A percentile compares a stretch with the other conserved stretches of the same genome.
Conservation (phyloP, 768 basidiomycete genomes). For the Suillus cothurnatus region DNA sequence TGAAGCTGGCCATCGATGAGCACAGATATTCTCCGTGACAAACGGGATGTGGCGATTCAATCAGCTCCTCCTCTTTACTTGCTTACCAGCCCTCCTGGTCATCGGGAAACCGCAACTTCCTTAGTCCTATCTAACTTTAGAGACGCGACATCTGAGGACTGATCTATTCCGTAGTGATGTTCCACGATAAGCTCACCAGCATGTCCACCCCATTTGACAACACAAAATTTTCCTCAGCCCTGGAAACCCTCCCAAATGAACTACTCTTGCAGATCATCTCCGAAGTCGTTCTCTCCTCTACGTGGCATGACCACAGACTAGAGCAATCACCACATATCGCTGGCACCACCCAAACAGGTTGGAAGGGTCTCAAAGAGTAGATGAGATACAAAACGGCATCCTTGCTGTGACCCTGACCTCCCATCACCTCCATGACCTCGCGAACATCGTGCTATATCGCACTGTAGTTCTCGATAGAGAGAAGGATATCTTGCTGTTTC, state of each 20-base stretch:
- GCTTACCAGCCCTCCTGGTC: background rate
- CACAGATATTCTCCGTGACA: background rate
- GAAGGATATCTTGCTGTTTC: conserved; percentile 34
- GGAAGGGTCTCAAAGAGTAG: background rate
- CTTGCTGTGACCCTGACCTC: conserved; percentile 22
- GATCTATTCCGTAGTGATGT: background rate
- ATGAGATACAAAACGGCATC: conserved; percentile 21
- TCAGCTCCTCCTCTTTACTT: background rate
- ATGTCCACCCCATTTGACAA: background rate
- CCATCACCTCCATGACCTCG: conserved; percentile 32
- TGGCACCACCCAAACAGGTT: background rate
- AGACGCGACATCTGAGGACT: no score
- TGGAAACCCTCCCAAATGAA: conserved; percentile 9
- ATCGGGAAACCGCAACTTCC: background rate
- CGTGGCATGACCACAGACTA: background rate
- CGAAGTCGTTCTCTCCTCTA: conserved; percentile 5
- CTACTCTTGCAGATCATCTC: conserved; percentile 9
- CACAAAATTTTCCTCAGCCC: background rate
- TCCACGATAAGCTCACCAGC: background rate
- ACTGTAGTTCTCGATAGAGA: conserved; percentile 38
- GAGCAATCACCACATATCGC: background rate
- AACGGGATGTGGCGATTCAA: background rate
- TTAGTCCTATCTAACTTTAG: background rate
- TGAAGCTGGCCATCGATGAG: background rate
- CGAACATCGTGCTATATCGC: conserved; percentile 41